These are phyloP conservation scores for Apophysomyces sp. DNA, from an alignment of 371 early-diverging fungal genomes.

Conservation along the genomic window DNA sequence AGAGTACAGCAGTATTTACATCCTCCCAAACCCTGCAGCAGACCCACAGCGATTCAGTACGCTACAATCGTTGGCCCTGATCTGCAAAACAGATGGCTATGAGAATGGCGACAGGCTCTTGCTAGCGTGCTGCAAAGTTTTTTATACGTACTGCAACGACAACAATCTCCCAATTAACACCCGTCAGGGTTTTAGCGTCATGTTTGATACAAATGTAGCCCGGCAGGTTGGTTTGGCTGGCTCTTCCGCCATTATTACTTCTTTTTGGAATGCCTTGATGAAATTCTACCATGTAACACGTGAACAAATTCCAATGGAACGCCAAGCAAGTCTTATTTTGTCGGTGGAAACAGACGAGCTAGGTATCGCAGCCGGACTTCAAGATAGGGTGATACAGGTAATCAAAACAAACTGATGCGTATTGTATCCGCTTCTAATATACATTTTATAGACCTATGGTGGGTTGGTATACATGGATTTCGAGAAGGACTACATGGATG, in stretches of 20 bases:
- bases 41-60: conserved; percentile 47
- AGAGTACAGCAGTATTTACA: conserved; percentile 35
- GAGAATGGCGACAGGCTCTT: conserved; percentile 59
- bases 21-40: conserved; percentile 44
- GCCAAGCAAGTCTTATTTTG: conserved; percentile 60
- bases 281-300: conserved; percentile 42
- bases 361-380: conserved; percentile 66
- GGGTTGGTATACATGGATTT: conserved; percentile 76
- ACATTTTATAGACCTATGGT: conserved; percentile 44
- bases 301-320: conserved; percentile 43
- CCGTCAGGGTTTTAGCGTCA: conserved; percentile 50
- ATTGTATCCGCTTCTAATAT: background rate
- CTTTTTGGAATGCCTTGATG: conserved; percentile 55
- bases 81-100: conserved; percentile 56
- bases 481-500: conserved; percentile 49
- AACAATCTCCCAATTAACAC: conserved; percentile 36
- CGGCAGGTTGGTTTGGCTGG: conserved; percentile 78
- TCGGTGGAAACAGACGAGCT: conserved; percentile 63
- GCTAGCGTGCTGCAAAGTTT: conserved; percentile 62
- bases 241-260: conserved; percentile 65
- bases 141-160: conserved; percentile 46
- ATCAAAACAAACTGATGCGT: background rate
- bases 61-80: conserved; percentile 30
- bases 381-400: conserved; percentile 71
- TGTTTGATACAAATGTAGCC: conserved; percentile 67